Conservation (phyloP, 306 rosid genomes). For the Oxytropis ochrocephala region DNA sequence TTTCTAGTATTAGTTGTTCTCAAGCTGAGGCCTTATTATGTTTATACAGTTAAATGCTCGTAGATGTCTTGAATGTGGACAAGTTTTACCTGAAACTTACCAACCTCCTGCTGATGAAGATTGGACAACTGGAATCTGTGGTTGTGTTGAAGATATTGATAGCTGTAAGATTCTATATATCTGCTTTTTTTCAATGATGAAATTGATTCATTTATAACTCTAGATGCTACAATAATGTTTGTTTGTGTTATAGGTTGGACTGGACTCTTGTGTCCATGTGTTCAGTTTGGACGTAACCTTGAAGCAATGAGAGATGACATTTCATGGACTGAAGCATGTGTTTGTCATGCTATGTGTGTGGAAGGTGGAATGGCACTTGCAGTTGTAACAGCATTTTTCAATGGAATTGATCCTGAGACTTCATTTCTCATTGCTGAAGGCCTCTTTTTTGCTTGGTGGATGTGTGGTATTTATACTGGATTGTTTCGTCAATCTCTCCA, state of each 20-base stretch:
- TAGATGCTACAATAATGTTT: background rate
- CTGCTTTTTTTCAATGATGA: too few species aligned
- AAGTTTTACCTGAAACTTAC: constrained; percentile 7
- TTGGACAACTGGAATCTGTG: constrained; percentile 15
- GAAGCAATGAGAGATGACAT: constrained; percentile 3
- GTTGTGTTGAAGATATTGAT: background rate
- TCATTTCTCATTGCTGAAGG: constrained; percentile 12
- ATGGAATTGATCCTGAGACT: constrained; percentile 16
- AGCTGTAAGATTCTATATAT: background rate
- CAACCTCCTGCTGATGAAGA: constrained; percentile 15
- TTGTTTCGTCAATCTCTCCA: background rate
- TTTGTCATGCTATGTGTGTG: constrained; percentile 12
- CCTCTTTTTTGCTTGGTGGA: constrained; percentile 7
- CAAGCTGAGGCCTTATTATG: too few species aligned
- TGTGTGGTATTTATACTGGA: constrained; percentile 15
- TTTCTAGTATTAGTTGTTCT: too few species aligned
- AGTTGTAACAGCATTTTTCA: background rate
- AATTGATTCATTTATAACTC: too few species aligned
- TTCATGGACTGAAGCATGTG: background rate
- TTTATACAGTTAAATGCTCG: constrained; percentile 4
- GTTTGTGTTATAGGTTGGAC: background rate
- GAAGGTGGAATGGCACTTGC: constrained; percentile 16
- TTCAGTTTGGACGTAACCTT: background rate
- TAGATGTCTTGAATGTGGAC: constrained; percentile 15
- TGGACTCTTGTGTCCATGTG: constrained; percentile 8